Base-by-base conservation (phyloP, 805 yeast genomes). In the Cyberlindnera petersonii region DNA sequence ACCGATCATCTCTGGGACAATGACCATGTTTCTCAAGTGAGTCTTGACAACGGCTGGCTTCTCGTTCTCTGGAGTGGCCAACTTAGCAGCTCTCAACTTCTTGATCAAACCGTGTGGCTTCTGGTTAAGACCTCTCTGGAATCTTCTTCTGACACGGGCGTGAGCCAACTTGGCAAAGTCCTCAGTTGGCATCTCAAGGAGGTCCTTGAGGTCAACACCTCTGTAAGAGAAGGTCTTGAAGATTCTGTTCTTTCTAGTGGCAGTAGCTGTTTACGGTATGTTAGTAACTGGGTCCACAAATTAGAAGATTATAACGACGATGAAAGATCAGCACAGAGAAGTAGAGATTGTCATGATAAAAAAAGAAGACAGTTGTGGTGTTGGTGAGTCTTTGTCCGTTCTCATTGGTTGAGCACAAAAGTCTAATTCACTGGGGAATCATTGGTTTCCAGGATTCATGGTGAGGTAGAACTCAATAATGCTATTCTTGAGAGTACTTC, bases 1-100 rank as follows among this genome's bases (percentile, higher is more conserved):
- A 70, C 98, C 98, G 64, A 93, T 88, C 98, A 93, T 93, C 82
- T 93, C 99, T 75, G 99, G 99, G 58, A 93, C 93, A 66, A 93
- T 70, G 70, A 93, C 73, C 96, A 89, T 87, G 85, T 89, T 89
- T 84, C 98, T 91, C 72, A 93, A 86, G 77, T 93, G 99, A 60
- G 99, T 93, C 85, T 91, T 93, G 75, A 93, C 98, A 56, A 78
- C 74, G 60, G 91, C 82, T 71, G 99, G 99, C 82, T 91, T 93
- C 77, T 93, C 98, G 69, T 85, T 85, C 65, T 82, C 81, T 64
- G 77, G 80, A 60, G 94, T 80, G 63, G 86, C 85, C 63, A 84
- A 75, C 78, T 87, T 93, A 60, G 96, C 96, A 70, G 89, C 91
- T 80, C 95, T 88, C 71, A 93, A 86, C 78, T 93, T 93, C 79